Percentiles rank a stretch among this genome's conserved stretches.
Evolutionary conservation across 257 asterid species (phyloP).

Genomic region (Ophiorrhiza pumila): DNA sequence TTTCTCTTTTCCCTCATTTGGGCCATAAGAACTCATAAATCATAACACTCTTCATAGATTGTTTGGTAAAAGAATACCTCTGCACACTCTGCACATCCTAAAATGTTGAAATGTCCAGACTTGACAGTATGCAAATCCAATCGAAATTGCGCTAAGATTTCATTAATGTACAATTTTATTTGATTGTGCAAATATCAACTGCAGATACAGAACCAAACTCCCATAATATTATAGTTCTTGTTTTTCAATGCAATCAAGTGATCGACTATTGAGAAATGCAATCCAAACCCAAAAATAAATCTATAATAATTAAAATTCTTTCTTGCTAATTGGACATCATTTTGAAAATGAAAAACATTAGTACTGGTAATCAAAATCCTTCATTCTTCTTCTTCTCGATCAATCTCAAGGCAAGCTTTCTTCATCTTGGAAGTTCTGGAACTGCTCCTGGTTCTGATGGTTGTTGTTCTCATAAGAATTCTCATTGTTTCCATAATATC

Average conservation of each 20-base stretch:
- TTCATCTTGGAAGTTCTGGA: constrained; percentile 33
- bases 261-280: neutral
- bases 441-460: constrained; percentile 17
- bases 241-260: constrained; percentile 13
- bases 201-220: constrained; percentile 25
- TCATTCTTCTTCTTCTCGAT: neutral
- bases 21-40: neutral
- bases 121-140: too few species aligned
- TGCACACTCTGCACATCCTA: too few species aligned
- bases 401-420: constrained; percentile 51
- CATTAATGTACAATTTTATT: constrained; percentile 43
- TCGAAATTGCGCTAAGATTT: too few species aligned
- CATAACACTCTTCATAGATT: neutral
- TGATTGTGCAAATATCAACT: constrained; percentile 11
- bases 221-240: constrained; percentile 11
- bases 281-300: constrained; percentile 29
- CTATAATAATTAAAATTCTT: constrained; percentile 25
- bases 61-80: too few species aligned
- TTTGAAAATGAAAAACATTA: constrained; percentile 25
- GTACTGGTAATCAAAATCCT: constrained; percentile 23
- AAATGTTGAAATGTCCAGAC: too few species aligned
- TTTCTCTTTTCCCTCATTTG: neutral
- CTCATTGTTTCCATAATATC: constrained; percentile 22
- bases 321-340: constrained; percentile 28
- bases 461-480: constrained; percentile 25